Base-by-base conservation (phyloP, 1,139 yeast species). In the Saccharomyces hybrid region DNA sequence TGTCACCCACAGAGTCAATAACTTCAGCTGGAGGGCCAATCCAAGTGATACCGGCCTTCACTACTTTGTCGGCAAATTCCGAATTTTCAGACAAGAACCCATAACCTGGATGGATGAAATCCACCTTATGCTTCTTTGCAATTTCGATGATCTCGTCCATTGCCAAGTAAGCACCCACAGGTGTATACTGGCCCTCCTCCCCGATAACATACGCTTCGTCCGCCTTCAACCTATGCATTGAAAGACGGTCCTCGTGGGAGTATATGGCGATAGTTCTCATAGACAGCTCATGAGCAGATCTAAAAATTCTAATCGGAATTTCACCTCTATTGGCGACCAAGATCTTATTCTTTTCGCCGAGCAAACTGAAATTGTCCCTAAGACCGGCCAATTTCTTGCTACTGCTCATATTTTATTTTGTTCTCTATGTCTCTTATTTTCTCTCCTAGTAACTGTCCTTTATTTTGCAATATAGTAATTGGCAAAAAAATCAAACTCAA, bases 41-140 rank as follows among this genome's bases (percentile, higher is more conserved):
- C 98, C 99, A 93, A 54, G 89, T 86, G 69, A 95, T 87, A 38
- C 98, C 99, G 53, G 83, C 84, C 64, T 82, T 95, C 65, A 83
- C 95, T 51, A 93, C 97, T 74, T 90, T 91, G 60, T 82, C 78
- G 56, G 99, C 99, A 72, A 93, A 89, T 70, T 88, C 96, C 16
- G 97, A 81, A 76, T 93, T 93, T 75, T 93, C 99, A 16, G 96
- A 86, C 55, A 93, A 77, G 75, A 93, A 93, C 9, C 99, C 99
- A 71, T 93, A 93, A 64, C 99, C 99, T 8, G 99, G 99, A 71
- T 93, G 99, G 72, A 93, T 91, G 95, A 93, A 91, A 73, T 89
- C 86, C 55, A 91, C 99, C 41, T 80, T 77, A 73, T 91, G 97
- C 60, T 81, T 80, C 72, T 84, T 84, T 55, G 99, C 99, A 66